Base-by-base conservation (phyloP, 176 grass and related monocot species). In the Musa beccarii region DNA sequence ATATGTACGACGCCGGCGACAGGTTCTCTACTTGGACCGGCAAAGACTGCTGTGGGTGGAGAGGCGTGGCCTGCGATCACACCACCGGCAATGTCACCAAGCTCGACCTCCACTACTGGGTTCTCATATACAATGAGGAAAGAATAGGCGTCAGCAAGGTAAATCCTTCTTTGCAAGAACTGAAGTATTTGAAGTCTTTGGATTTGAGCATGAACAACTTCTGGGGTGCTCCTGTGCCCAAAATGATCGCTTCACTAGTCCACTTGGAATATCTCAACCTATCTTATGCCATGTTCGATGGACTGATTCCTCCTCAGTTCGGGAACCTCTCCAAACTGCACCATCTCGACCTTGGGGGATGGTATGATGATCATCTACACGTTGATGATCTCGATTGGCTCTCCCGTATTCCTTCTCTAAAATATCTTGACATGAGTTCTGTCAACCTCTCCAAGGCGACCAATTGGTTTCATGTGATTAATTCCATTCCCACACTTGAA, bases 41-140 rank as follows among this genome's bases (percentile, higher is more conserved):
- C 10, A 23, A 71, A 8, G 64, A 84, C 49, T 90, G 88, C 14
- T 90, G 88, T 63, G 69, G 9, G 29, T 86, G 81, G 84, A 62
- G n/a, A 11, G 78, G 84, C 12, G 81, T 90, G 22, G 63, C 23
- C 26, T 90, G 84, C 69, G 73, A 69, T 8, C 66, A 84, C 8
- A 75, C 50, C 63, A 83, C 77, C 1, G 25, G 78, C 8, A 83
- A 83, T 81, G 83, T 75, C 19, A 12, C n/a, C 16, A 29, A 21
- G 22, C 73, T 75, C 1, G 34, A 75, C 54, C 73, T 75, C 14
- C 26, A 1, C 14, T 59, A 20, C 73, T n/a, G n/a, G n/a, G n/a
- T n/a, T n/a, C n/a, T n/a, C n/a, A n/a, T n/a, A n/a, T n/a, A n/a
- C n/a, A n/a, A 25, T 25, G 25, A 0, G 25, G 25, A 25, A 25